These are phyloP conservation scores for Serendipita sp. DNA, from an alignment of 768 basidiomycete genomes.

Conservation along the genomic window DNA sequence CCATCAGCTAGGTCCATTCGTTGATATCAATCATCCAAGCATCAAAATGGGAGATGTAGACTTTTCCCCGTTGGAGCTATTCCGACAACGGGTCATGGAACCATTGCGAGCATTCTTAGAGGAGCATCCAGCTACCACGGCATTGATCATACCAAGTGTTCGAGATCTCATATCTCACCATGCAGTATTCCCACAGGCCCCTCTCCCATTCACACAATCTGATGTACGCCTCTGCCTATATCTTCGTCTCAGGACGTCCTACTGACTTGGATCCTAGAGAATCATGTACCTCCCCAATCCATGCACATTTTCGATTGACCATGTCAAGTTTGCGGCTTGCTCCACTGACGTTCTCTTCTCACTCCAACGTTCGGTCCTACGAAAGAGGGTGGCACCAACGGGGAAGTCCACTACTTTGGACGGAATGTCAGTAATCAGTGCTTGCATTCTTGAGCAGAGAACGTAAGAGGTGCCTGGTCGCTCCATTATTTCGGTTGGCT, in stretches of 20 bases:
- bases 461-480: slow-evolving; percentile 32
- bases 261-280: slow-evolving; percentile 31
- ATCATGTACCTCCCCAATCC: slow-evolving; percentile 80
- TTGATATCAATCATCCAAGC: slow-evolving; percentile 60
- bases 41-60: slow-evolving; percentile 65
- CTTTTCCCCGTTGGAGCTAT: slow-evolving; percentile 46
- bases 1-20: slow-evolving; percentile 82
- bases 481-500: not conserved
- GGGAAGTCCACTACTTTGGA: slow-evolving; percentile 41
- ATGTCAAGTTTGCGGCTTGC: slow-evolving; percentile 59
- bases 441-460: slow-evolving; percentile 74
- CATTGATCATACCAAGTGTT: slow-evolving; percentile 70
- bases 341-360: slow-evolving; percentile 85
- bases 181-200: slow-evolving; percentile 64
- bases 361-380: slow-evolving; percentile 67
- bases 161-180: slow-evolving; percentile 69
- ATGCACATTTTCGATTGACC: slow-evolving; percentile 69
- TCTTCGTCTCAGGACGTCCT: not conserved
- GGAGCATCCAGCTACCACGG: slow-evolving; percentile 47
- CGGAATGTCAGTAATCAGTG: slow-evolving; percentile 58
- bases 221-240: not conserved
- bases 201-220: not conserved
- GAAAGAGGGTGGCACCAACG: slow-evolving; percentile 29
- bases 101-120: slow-evolving; percentile 43
- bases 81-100: slow-evolving; percentile 44